Evolutionary conservation across 2,329 filamentous ascomycete species (phyloP), one percentile per base, ranked within the genome.

Genomic region (Pezicula neosporulosa): DNA sequence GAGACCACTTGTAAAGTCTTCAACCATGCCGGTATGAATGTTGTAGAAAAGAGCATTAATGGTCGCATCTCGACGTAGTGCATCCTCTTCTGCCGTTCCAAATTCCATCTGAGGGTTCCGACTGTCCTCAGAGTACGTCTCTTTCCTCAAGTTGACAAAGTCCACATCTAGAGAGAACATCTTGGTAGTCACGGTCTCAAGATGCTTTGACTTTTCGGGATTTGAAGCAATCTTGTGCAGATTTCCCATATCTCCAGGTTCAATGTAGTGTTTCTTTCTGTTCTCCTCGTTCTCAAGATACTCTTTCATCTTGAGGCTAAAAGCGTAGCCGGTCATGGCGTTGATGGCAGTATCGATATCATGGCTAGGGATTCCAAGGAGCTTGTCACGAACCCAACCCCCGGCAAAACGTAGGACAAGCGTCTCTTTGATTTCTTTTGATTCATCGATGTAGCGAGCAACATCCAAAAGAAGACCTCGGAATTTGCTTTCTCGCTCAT

Each of bases 21-120:
- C 93, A 35, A 97, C 80, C 52, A 78, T 63, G 33, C 82, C 80
- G 1, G 86, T 90, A 63, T 92, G 85, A 37, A 99, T 74, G 62
- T 97, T 97, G 75, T 94, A 97, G 72, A 97, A 97, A 56, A 99
- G 81, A 21, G 94, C 90, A 67, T 99, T 99, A 55, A 97, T 85
- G 0, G 91, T 97, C 19, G 93, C 92, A 74, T 99, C 93, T 44
- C 93, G 84, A 19, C 93, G 85, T 59, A 91, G 67, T 2, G 93
- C 93, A 70, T 99, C 93, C 68, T 99, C 91, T 66, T 89, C 80
- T 1, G 93, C 86, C 0, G 90, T 96, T 5, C 93, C 94, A 68
- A 97, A 97, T 66, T 96, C 91, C 79, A 97, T 88, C 61, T 90
- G 80, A 1, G 93, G 93, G 62, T 95, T 96, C 35, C 94, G 83